Evolutionary conservation across 1,139 yeast species (phyloP), one percentile per base, ranked within the genome.

Genomic region (Kodamaea derodonti): DNA sequence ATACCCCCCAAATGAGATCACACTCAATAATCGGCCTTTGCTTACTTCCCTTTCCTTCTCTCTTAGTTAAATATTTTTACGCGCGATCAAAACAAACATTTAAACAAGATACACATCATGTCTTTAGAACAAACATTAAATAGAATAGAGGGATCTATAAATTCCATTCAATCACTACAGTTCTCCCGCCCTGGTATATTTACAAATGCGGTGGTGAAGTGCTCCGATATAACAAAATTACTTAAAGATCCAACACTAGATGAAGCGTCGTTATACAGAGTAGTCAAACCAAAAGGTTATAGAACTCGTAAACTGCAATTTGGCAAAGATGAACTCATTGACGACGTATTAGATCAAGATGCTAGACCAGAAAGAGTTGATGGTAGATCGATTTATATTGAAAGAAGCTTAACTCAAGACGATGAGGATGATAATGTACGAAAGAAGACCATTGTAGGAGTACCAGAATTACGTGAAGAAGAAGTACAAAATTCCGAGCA

Each of bases 111-210:
- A n/a, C 24, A 14, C 24, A 12, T 15, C 5, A 33, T 33, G 36
- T 25, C 47, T 13, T 27, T 46, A 8, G 42, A 36, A 31, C 42
- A 41, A 33, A 38, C 46, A 22, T 35, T 46, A 7, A 47, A 46
- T 45, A 16, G 45, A 24, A 15, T 43, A 38, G 30, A 47, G 41
- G 32, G 46, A 38, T 36, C 47, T 18, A 38, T 52, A 35, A 20
- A 49, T 60, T 37, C 62, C 58, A 6, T 56, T 51, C 26, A 50
- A 48, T 28, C 64, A 2, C 60, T 69, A 8, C 56, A 70, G 35
- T 78, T 78, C 48, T 52, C 65, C 2, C 62, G 69, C 0, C 73
- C 84, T 0, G 84, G 85, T 1, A 69, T 77, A 24, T 82, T 81
- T 56, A 77, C 86, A 26, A 80, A 80, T 48, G 79, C 88, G 4